Percentiles rank a stretch among this genome's conserved stretches.
phyloP scores from a whole-genome alignment of 768 basidiomycete genomes.

The Pulveroboletus sp. region DNA sequence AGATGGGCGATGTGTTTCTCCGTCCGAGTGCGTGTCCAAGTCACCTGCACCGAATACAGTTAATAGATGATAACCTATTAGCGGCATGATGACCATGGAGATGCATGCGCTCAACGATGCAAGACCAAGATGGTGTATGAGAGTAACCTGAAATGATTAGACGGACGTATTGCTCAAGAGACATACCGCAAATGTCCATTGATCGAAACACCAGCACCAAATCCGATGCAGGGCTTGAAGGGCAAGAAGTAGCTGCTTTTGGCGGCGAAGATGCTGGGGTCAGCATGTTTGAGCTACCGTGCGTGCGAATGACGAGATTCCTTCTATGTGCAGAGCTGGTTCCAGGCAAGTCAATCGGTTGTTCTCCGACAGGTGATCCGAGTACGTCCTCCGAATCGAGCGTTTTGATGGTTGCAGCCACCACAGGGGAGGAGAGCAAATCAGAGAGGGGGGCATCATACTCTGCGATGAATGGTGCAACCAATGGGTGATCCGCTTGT shows the following conservation, averaged over 20 bases:
- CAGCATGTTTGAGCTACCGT: not conserved
- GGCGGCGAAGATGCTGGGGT: constrained; percentile 4
- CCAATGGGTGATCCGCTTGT: not conserved
- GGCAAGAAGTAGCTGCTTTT: not conserved
- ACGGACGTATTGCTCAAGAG: not conserved
- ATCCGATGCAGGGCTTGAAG: constrained; percentile 18
- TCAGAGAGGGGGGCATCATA: constrained; percentile 11
- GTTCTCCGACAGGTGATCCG: constrained; percentile 5
- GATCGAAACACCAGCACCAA: constrained; percentile 20
- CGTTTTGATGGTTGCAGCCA: not conserved
- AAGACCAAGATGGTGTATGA: not conserved
- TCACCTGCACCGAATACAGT: constrained; percentile 11
- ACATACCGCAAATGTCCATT: constrained; percentile 29
- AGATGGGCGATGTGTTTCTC: not conserved
- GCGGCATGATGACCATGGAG: not conserved
- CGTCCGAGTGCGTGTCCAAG: constrained; percentile 7
- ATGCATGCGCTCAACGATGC: not conserved
- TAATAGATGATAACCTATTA: constrained; percentile 3
- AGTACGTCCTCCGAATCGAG: not conserved
- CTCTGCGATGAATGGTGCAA: constrained; percentile 17
- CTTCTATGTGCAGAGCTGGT: constrained; percentile 9
- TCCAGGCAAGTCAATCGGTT: constrained; percentile 7
- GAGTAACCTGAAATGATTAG: not conserved
- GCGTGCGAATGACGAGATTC: not conserved
- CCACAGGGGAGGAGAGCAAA: not conserved